Evolutionary conservation across 2,329 filamentous ascomycete species (phyloP).

Genomic region (Diaporthe sp.): DNA sequence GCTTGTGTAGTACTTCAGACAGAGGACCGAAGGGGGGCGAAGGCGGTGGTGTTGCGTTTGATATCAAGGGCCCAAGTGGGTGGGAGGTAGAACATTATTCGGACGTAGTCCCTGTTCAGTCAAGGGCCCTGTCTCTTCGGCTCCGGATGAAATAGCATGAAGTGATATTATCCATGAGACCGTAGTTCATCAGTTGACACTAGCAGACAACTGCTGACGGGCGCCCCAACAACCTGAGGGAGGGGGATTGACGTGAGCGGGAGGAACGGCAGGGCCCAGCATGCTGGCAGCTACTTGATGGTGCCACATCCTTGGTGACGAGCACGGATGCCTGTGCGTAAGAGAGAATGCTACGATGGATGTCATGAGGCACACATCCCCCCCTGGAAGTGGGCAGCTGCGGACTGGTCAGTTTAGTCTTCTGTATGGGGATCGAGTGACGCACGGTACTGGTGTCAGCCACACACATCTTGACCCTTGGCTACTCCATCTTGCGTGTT

Average conservation of each 20-base stretch:
- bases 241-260: neutral
- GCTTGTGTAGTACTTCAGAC: conserved; percentile 22
- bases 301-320: conserved; percentile 26
- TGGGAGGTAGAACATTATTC: neutral
- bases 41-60: conserved; percentile 27
- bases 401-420: conserved; percentile 24
- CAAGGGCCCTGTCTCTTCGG: conserved; percentile 15
- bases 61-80: conserved; percentile 22
- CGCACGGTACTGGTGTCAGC: conserved; percentile 30
- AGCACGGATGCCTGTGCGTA: conserved; percentile 29
- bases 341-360: conserved; percentile 19
- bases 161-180: conserved; percentile 17
- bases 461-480: conserved; percentile 28
- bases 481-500: conserved; percentile 12
- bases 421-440: conserved; percentile 25
- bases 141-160: conserved; percentile 30
- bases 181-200: conserved; percentile 23
- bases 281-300: conserved; percentile 13
- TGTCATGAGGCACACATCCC: conserved; percentile 21
- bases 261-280: neutral
- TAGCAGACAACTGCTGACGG: conserved; percentile 17
- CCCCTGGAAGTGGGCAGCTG: conserved; percentile 17
- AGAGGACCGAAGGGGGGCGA: conserved; percentile 7
- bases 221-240: conserved; percentile 1
- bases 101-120: conserved; percentile 20